Evolutionary conservation across 2,329 filamentous ascomycete genomes (phyloP), one percentile per base, ranked within the genome.

Genomic region (Trichoderma harzianum): DNA sequence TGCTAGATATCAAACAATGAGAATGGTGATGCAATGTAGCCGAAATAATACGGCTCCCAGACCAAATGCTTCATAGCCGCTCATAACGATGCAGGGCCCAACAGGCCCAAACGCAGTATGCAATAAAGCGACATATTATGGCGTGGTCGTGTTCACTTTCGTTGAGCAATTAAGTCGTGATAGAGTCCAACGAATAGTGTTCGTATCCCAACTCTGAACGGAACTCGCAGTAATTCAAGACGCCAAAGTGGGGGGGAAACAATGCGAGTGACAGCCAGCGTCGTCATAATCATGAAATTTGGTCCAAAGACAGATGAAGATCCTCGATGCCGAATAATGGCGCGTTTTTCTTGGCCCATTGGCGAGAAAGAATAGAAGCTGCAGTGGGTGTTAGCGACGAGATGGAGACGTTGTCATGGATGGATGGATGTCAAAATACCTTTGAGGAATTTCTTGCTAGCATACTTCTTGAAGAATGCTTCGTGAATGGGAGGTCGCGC

Each of bases 401-500:
- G 65, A 32, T 26, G 5, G 3, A 18, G 26, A 26, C 21, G 8
- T 18, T 7, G 12, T 26, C 14, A 24, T 8, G 5, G 5, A 24
- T 12, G 21, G 21, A 16, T 39, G 18, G 34, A 32, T 26, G 71
- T n/a, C 77, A 88, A 84, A 26, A 7, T 90, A 97, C 95, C 95
- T 86, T 99, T 99, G 78, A 98, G 85, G 84, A 98, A 99, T 84
- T 97, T 98, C 87, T 98, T 99, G 89, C 94, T 97, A 71, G 96
- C 96, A 82, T 99, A 99, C 84, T 99, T 99, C 89, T 97, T 97
- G 88, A 98, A 98, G 87, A 99, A 98, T 47, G 96, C 97, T 81
- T 98, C 95, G 79, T 99, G 96, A 57, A 91, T 89, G 69, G 98
- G 93, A 30, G 95, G 96, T 14, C 93, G 91, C 72, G 93, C 92